Conservation (phyloP, 306 rosid genomes). For the Casuarina glauca region DNA sequence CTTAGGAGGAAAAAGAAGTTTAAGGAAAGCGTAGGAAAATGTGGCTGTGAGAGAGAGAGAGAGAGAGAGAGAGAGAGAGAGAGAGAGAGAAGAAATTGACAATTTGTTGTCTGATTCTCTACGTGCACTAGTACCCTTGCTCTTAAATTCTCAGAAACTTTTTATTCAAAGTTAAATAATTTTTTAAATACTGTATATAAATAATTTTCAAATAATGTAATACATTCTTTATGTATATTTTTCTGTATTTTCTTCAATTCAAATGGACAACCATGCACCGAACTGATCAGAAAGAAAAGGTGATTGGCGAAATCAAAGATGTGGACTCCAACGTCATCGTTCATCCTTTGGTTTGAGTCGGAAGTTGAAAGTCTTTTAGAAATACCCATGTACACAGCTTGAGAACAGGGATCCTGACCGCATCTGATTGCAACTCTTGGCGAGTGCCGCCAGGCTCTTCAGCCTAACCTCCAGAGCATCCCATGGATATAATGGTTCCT, state of each 20-base stretch:
- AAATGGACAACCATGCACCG: background rate
- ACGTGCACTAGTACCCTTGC: background rate
- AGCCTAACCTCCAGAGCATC: background rate
- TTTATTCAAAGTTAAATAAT: too few species aligned
- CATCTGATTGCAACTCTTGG: background rate
- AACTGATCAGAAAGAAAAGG: too few species aligned
- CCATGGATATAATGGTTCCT: background rate
- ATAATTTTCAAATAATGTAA: too few species aligned
- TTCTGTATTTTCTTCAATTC: background rate
- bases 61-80: background rate
- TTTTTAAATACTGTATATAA: too few species aligned
- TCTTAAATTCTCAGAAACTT: background rate
- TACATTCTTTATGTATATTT: too few species aligned
- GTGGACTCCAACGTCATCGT: too few species aligned
- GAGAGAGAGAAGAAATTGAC: conserved; percentile 5
- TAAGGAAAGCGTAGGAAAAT: too few species aligned
- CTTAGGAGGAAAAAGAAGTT: too few species aligned
- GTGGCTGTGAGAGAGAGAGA: background rate
- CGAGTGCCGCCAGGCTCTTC: background rate
- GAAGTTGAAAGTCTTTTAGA: too few species aligned
- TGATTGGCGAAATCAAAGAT: too few species aligned
- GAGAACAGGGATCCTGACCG: background rate
- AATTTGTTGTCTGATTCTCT: background rate
- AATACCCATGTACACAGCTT: too few species aligned
- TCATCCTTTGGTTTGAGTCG: too few species aligned